Conservation (phyloP, 2,329 filamentous ascomycete genomes). For the Hirsutella minnesotensis region DNA sequence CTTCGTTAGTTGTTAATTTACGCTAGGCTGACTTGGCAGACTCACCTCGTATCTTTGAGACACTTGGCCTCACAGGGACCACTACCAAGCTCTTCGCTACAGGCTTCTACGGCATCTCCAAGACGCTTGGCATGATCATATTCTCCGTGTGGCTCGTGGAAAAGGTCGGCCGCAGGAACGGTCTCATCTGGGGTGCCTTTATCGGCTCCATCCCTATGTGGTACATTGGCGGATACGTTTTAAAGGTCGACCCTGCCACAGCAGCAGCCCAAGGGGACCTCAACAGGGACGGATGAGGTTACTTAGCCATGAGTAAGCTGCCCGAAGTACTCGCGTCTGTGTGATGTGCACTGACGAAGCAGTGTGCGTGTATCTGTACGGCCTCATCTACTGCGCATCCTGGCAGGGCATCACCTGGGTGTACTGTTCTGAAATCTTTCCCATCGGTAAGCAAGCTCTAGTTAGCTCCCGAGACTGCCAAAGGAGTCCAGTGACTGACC, state of each 20-base stretch:
- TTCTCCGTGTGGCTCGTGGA: constrained; percentile 34
- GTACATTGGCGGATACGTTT: constrained; percentile 27
- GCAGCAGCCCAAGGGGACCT: constrained; percentile 33
- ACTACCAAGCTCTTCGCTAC: constrained; percentile 24
- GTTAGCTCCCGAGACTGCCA: too few relatives aligned
- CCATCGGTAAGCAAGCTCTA: constrained; percentile 2
- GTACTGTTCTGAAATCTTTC: constrained; percentile 36
- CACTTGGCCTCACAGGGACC: constrained; percentile 15
- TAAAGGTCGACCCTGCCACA: constrained; percentile 17
- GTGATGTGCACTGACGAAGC: background rate
- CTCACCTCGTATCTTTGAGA: too few relatives aligned
- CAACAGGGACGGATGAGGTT: constrained; percentile 26
- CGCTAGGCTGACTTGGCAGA: background rate
- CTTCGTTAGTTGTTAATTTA: background rate
- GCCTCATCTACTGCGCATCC: constrained; percentile 23
- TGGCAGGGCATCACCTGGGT: constrained; percentile 33
- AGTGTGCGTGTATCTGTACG: constrained; percentile 29
- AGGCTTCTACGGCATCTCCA: constrained; percentile 27
- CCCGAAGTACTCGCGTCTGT: background rate
- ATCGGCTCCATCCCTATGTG: constrained; percentile 26
- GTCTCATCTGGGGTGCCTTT: constrained; percentile 26
- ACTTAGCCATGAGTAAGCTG: constrained; percentile 29
- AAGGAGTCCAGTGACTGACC: background rate
- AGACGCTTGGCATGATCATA: constrained; percentile 23
- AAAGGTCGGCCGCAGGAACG: constrained; percentile 32